Evolutionary conservation across 164 flowering plant species (phyloP).

Genomic region (Stephania cephalantha): DNA sequence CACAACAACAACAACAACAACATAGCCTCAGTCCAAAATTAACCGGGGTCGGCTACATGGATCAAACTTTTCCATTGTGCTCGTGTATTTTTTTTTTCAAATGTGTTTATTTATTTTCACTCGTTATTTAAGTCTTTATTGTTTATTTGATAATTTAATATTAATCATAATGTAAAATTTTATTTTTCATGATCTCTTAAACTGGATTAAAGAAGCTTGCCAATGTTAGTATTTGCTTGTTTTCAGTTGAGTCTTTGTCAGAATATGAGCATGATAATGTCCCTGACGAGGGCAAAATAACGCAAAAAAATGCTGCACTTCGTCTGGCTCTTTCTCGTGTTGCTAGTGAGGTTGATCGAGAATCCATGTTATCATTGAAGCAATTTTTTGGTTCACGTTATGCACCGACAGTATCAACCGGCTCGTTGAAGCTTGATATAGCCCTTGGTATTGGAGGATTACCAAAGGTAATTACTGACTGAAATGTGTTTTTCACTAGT

Average conservation of each 20-base stretch:
- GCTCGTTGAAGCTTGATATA: conserved; percentile 70
- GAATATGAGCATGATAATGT: conserved; percentile 48
- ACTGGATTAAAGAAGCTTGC: neutral
- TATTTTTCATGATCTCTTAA: too few relatives aligned
- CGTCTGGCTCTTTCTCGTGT: conserved; percentile 54
- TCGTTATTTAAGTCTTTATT: too few relatives aligned
- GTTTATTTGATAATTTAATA: too few relatives aligned
- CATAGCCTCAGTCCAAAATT: too few relatives aligned
- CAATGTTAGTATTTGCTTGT: neutral
- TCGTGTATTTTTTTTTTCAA: too few relatives aligned
- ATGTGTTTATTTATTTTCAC: too few relatives aligned
- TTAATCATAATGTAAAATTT: too few relatives aligned
- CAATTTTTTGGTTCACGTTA: conserved; percentile 49
- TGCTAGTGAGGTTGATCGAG: conserved; percentile 57
- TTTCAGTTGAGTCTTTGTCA: conserved; percentile 38
- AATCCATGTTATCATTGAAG: conserved; percentile 62
- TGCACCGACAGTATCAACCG: conserved; percentile 64
- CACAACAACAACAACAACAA: too few relatives aligned
- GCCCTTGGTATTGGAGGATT: conserved; percentile 88
- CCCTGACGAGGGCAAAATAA: conserved; percentile 37
- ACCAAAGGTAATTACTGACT: conserved; percentile 45
- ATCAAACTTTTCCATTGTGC: too few relatives aligned
- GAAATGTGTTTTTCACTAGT: neutral
- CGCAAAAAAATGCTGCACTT: conserved; percentile 58
- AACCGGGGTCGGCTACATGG: too few relatives aligned